Base-by-base conservation (phyloP, 2,329 filamentous ascomycete species). In the Monosporascus cannonballus region DNA sequence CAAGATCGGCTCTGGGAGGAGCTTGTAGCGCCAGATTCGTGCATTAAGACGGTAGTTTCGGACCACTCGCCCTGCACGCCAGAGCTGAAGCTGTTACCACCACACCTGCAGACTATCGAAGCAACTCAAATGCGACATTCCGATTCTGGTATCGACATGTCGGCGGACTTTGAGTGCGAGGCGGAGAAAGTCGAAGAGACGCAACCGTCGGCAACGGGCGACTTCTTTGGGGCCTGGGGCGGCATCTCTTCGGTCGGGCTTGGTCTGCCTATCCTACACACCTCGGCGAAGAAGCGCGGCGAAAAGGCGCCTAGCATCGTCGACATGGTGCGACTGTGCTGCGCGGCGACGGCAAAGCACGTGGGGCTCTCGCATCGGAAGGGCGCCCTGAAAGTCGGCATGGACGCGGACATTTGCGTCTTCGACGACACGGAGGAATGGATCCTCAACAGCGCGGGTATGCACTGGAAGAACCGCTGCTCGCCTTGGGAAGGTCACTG, bases 21-120 rank as follows among this genome's bases (percentile, higher is more conserved):
- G 71, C 76, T 99, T 8, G 74, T 77, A 36, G 76, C 77, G 7
- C 61, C 73, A 0, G 85, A 92, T 63, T 90, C 90, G 9, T 90
- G 95, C 59, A 92, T 99, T 69, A 82, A 85, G 65, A 97, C 94
- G 1, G 81, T 99, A 30, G 94, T 99, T 2, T 95, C 89, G 0
- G 94, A 97, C 67, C 94, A 99, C 76, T 96, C 90, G 5, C 94
- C 94, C 6, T 97, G 94, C 76, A 97, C 94, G 3, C 93, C 94
- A 0, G 86, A 96, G 66, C 80, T 99, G 51, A 99, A 99, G 71
- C 81, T 96, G 18, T 81, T 96, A 0, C 92, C 93, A 0, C 70
- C 78, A 1, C 80, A 86, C 59, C 77, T 94, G n/a, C 81, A 77
- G 17, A 76, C 52, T n/a, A 50, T 54, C 58, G 54, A 67, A 44